Base-by-base conservation (phyloP, 768 basidiomycete genomes). In the Boletellus emodensis region DNA sequence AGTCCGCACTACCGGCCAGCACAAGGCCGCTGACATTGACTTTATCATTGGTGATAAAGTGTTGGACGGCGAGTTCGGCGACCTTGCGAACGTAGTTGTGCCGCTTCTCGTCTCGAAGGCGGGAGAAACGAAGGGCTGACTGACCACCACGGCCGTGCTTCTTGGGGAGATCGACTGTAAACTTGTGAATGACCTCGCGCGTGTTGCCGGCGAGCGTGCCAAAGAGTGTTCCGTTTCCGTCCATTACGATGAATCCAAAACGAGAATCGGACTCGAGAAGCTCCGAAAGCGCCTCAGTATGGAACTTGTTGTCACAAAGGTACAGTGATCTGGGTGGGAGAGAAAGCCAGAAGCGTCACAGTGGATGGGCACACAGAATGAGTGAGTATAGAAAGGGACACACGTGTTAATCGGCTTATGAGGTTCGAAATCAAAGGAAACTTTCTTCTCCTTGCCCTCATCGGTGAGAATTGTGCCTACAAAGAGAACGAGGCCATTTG, bases 41-140 rank as follows among this genome's bases (percentile, higher is more conserved):
- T 70, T 94, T 97, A 76, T 99, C 96, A 69, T 83, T 87, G 50
- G 93, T 91, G 70, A 99, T 96, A 67, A 91, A 99, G 72, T 97
- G 93, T 71, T 97, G 94, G 24, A 98, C 96, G 6, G 96, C 94
- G 52, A 81, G 78, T 72, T 99, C 96, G 45, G 94, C 94, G 51
- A 99, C 96, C 72, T 99, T 99, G 62, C 96, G 89, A 45, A 99
- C 95, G 69, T 99, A 99, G 73, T 98, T 99, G 84, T 98, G 94
- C 41, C 96, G 85, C 71, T 96, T 96, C 75, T 99, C 96, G 70
- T 97, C 96, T 64, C 96, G 89, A 44, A 99, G 83, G 78, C 96
- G 95, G 36, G 95, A 91, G 83, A 99, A 99, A 88, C 96, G 96
- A 39, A 98, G 81, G 22, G 96, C 96, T 48, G 96, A 98, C 72